Evolutionary conservation across 176 grass and related monocot genomes (phyloP).

Genomic region (Triticum dicoccoides): DNA sequence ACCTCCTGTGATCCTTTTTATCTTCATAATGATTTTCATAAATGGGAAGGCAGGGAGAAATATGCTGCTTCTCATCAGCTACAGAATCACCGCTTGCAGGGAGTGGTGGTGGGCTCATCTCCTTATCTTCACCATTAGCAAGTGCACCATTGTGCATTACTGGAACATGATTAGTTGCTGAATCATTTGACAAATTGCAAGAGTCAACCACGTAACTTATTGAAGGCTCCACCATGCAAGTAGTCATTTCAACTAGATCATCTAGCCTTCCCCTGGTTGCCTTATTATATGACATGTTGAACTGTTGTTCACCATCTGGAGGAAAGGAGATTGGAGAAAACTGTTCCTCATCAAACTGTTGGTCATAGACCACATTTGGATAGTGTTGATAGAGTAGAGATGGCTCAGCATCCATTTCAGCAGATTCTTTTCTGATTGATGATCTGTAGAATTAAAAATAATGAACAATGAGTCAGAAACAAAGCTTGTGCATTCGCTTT

Average conservation of each 20-base stretch:
- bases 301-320: constrained; percentile 44
- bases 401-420: constrained; percentile 39
- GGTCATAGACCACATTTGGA: constrained; percentile 38
- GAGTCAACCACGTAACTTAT: constrained; percentile 57
- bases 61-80: constrained; percentile 25
- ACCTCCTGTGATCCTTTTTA: constrained; percentile 10
- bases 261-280: constrained; percentile 26
- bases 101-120: constrained; percentile 5
- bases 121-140: constrained; percentile 32
- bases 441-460: constrained; percentile 46
- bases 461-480: constrained; percentile 13
- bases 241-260: constrained; percentile 47
- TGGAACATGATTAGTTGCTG: constrained; percentile 21
- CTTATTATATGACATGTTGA: constrained; percentile 79
- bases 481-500: constrained; percentile 15
- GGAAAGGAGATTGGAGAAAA: constrained; percentile 48
- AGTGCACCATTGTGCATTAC: constrained; percentile 14
- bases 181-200: constrained; percentile 38
- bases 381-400: constrained; percentile 39
- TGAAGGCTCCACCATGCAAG: constrained; percentile 52
- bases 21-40: constrained; percentile 42
- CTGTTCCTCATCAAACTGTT: constrained; percentile 47
- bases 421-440: constrained; percentile 39
- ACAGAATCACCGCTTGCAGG: constrained; percentile 24
- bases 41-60: neutral